Evolutionary conservation across 2,329 filamentous ascomycete genomes (phyloP), one percentile per base, ranked within the genome.

Genomic region (Aureobasidium sp.): DNA sequence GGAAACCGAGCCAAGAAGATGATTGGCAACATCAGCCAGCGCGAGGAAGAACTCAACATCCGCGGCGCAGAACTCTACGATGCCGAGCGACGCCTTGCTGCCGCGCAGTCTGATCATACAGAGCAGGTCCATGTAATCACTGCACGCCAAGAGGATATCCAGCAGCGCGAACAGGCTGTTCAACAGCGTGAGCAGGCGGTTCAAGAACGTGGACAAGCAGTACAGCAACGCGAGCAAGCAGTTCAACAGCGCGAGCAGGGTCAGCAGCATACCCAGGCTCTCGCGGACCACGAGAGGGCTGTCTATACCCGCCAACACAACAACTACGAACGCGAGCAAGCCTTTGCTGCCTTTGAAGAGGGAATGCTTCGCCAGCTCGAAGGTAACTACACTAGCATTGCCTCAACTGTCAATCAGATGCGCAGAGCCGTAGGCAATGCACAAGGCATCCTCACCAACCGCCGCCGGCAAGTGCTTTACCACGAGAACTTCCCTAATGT

Each of bases 401-500:
- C 39, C 12, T n/a, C 39, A 5, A 52, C 44, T 2, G 31, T 62
- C 15, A 9, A 19, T 15, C 33, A 62, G 15, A 45, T 54, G 24
- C 50, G 53, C 11, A 42, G 45, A 44, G 61, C 29, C 2, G 14
- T 48, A 3, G 14, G 17, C 4, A 50, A 49, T 7, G 53, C 61
- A 35, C 61, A 54, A 19, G 35, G 53, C 12, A 39, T 37, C 8
- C 61, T 62, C 6, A 27, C 15, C 27, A 45, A 47, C 19, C 61
- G 61, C 15, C 52, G 61, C 6, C 52, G 52, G 33, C 44, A 62
- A 47, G 42, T 62, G 2, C 57, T 50, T 17, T 12, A 50, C 12
- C 45, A 60, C 11, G 57, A 60, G 7, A 60, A 60, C n/a, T 40
- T 57, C 9, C 5, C 24, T 5, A 24, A 40, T 15, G 6, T 14